These are phyloP conservation scores for Fraxinus nigra DNA, from an alignment of 305 asterid species.

Conservation along the genomic window DNA sequence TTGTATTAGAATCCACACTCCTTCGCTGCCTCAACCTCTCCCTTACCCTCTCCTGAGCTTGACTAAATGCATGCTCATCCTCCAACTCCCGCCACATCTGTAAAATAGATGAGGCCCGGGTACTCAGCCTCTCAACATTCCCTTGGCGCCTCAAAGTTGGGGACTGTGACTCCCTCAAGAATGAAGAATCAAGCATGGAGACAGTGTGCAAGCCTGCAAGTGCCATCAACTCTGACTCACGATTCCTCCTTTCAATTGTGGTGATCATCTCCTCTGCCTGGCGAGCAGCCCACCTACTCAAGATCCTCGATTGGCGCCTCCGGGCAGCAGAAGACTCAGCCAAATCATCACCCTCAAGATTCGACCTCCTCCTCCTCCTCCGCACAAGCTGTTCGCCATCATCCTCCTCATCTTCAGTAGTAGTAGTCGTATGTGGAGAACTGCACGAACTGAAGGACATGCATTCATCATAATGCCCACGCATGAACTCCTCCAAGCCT, in stretches of 20 bases:
- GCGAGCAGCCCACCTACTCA: slow-evolving; percentile 60
- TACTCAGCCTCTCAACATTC: slow-evolving; percentile 46
- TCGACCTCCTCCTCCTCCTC: slow-evolving; percentile 90
- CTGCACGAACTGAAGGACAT: slow-evolving; percentile 89
- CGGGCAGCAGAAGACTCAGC: slow-evolving; percentile 66
- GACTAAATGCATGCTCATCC: slow-evolving; percentile 51
- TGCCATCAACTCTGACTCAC: slow-evolving; percentile 56
- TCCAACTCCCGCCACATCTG: slow-evolving; percentile 69
- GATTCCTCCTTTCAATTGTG: slow-evolving; percentile 56
- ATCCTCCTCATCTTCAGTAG: slow-evolving; percentile 73
- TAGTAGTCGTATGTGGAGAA: slow-evolving; percentile 50
- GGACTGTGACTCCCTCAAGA: slow-evolving; percentile 52
- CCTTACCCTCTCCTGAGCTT: slow-evolving; percentile 54
- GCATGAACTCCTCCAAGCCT: slow-evolving; percentile 80
- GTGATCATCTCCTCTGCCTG: slow-evolving; percentile 62
- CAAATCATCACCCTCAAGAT: slow-evolving; percentile 80
- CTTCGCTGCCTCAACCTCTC: slow-evolving; percentile 51
- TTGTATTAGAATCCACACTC: slow-evolving; percentile 38
- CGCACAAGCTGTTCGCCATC: slow-evolving; percentile 72
- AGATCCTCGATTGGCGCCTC: slow-evolving; percentile 53
- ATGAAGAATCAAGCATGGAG: slow-evolving; percentile 60
- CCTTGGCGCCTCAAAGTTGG: slow-evolving; percentile 49
- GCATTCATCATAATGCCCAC: slow-evolving; percentile 82
- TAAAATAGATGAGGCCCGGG: slow-evolving; percentile 49
- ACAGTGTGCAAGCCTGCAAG: slow-evolving; percentile 56